Conservation (phyloP, 257 asterid species). For the Primulina eburnea region DNA sequence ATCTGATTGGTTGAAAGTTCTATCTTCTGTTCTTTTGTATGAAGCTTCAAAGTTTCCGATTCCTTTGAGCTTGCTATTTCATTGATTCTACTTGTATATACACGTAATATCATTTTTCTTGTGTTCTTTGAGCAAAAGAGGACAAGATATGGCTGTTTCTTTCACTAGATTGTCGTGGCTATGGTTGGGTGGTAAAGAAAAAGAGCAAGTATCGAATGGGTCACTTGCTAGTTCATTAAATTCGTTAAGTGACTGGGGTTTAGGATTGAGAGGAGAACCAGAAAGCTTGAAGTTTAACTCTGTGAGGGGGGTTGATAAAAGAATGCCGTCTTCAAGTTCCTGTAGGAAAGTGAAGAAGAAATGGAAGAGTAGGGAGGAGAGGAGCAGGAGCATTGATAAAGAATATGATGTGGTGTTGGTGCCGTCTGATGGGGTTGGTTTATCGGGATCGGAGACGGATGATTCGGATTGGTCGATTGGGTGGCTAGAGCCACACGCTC, state of each 20-base stretch:
- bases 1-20: conserved; percentile 27
- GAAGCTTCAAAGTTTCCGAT: conserved; percentile 17
- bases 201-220: conserved; percentile 62
- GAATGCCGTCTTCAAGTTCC: conserved; percentile 46
- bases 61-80: conserved; percentile 25
- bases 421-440: conserved; percentile 84
- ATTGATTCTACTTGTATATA: conserved; percentile 21
- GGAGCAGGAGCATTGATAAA: conserved; percentile 60
- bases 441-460: conserved; percentile 85
- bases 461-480: conserved; percentile 97
- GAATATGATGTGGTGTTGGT: conserved; percentile 82
- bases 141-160: conserved; percentile 45
- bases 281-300: conserved; percentile 56
- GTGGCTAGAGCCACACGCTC: conserved; percentile 93
- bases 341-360: conserved; percentile 62
- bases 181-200: conserved; percentile 74
- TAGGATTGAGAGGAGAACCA: conserved; percentile 64
- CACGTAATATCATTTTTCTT: conserved; percentile 8
- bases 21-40: conserved; percentile 10
- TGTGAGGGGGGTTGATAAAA: conserved; percentile 42
- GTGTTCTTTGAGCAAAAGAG: conserved; percentile 4
- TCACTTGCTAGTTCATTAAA: conserved; percentile 49
- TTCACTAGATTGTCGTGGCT: conserved; percentile 69
- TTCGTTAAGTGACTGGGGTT: conserved; percentile 73
- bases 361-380: conserved; percentile 83